Evolutionary conservation across 345 rosid species (phyloP).

Genomic region (Moricandia moricandioides): DNA sequence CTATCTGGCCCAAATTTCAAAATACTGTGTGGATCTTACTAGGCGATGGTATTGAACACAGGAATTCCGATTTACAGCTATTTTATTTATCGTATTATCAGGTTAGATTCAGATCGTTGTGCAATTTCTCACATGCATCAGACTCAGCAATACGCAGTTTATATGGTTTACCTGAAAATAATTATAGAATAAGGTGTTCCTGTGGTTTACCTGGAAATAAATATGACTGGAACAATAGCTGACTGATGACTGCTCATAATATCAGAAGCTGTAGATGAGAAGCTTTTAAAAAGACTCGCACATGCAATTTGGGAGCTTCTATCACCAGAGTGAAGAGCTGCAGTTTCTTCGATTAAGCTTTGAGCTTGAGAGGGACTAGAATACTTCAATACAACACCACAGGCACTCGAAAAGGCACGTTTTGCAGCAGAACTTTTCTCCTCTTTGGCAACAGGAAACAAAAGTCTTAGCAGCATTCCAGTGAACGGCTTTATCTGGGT

Average conservation of each 20-base stretch:
- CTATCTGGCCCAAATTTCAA: not conserved
- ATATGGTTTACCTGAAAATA: constrained; percentile 59
- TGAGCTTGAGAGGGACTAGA: constrained; percentile 66
- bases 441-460: constrained; percentile 79
- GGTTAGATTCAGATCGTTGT: constrained; percentile 1
- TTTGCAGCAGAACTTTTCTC: constrained; percentile 78
- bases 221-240: constrained; percentile 71
- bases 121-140: constrained; percentile 16
- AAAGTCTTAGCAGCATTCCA: constrained; percentile 58
- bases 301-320: constrained; percentile 77
- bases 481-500: constrained; percentile 70
- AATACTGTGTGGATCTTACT: constrained; percentile 8
- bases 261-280: constrained; percentile 72
- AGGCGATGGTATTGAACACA: not conserved
- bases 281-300: constrained; percentile 80
- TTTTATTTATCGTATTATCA: not conserved
- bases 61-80: not conserved
- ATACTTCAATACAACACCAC: constrained; percentile 73
- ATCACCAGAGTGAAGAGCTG: constrained; percentile 76
- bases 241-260: constrained; percentile 67
- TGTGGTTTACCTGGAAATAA: constrained; percentile 67
- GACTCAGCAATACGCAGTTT: not conserved
- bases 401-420: constrained; percentile 93
- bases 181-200: constrained; percentile 40
- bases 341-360: constrained; percentile 81